phyloP scores from a whole-genome alignment of 768 basidiomycete genomes.

The Harrya chromipes region DNA sequence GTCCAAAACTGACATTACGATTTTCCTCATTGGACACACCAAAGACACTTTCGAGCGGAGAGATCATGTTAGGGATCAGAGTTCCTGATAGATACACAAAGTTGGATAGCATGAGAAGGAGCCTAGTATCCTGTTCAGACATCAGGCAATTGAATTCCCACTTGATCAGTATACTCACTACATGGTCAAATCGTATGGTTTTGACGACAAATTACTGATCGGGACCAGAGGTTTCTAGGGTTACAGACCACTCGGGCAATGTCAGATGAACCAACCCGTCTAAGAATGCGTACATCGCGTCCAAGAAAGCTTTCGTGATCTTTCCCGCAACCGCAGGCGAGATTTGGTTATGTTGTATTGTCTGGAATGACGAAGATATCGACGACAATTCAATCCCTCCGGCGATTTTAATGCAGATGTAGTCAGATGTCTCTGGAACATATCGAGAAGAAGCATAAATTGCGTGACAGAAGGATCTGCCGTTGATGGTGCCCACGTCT shows the following conservation, averaged over 20 bases:
- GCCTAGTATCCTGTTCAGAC: conserved; percentile 68
- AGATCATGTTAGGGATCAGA: conserved; percentile 76
- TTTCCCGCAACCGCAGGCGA: conserved; percentile 64
- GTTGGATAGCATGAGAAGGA: conserved; percentile 88
- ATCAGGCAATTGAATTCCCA: not conserved
- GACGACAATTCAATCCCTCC: conserved; percentile 63
- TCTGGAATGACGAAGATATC: conserved; percentile 46
- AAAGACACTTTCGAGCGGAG: conserved; percentile 74
- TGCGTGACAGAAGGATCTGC: conserved; percentile 64
- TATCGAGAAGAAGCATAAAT: conserved; percentile 73
- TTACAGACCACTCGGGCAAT: conserved; percentile 56
- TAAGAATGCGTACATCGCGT: conserved; percentile 79
- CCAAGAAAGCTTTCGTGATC: conserved; percentile 82
- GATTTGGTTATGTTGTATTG: conserved; percentile 60
- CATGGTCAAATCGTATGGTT: conserved; percentile 54
- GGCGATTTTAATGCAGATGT: conserved; percentile 75
- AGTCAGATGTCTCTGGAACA: conserved; percentile 76
- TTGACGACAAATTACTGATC: conserved; percentile 25
- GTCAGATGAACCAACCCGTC: conserved; percentile 84
- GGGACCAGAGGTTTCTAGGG: conserved; percentile 6
- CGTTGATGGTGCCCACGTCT: conserved; percentile 75
- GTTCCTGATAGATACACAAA: conserved; percentile 69
- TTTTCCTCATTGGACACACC: conserved; percentile 71
- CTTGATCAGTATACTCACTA: conserved; percentile 40
- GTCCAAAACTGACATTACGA: conserved; percentile 47